Conservation (phyloP, 225 moss, liverwort and hornwort species). For the Sphagnum contortum region DNA sequence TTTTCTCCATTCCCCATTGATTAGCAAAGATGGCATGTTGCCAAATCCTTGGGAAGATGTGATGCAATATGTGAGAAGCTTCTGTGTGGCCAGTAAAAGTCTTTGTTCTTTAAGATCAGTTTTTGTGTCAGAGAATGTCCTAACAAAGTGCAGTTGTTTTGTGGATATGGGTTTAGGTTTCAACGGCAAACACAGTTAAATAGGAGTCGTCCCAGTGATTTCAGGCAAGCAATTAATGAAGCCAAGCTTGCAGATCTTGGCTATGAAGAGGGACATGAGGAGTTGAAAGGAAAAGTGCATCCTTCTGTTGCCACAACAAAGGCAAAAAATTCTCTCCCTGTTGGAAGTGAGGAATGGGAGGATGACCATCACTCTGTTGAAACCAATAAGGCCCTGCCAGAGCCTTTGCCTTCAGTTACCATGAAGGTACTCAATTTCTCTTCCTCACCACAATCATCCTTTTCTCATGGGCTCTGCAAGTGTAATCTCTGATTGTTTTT, state of each 20-base stretch:
- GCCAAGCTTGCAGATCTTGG: constrained; percentile 87
- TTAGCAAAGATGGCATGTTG: too few species aligned
- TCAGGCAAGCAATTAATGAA: constrained; percentile 77
- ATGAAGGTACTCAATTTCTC: too few species aligned
- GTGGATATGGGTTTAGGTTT: constrained; percentile 51
- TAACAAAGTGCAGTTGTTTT: background rate
- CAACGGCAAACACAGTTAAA: constrained; percentile 82
- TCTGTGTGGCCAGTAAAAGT: too few species aligned
- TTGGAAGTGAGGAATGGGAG: constrained; percentile 61
- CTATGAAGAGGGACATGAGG: constrained; percentile 75
- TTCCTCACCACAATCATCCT: too few species aligned
- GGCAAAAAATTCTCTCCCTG: constrained; percentile 28
- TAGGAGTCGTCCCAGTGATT: constrained; percentile 87
- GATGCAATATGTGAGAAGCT: too few species aligned
- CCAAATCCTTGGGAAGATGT: too few species aligned
- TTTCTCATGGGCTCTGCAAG: too few species aligned
- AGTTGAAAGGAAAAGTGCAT: constrained; percentile 65
- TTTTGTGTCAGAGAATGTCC: too few species aligned
- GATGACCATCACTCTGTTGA: constrained; percentile 18
- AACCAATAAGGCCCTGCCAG: too few species aligned
- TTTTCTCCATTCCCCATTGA: background rate
- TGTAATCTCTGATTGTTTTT: too few species aligned
- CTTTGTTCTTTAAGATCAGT: too few species aligned
- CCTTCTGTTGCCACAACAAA: constrained; percentile 59
- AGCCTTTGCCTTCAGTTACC: background rate